Evolutionary conservation across 805 yeast species (phyloP).

Genomic region (Candida quercuum): DNA sequence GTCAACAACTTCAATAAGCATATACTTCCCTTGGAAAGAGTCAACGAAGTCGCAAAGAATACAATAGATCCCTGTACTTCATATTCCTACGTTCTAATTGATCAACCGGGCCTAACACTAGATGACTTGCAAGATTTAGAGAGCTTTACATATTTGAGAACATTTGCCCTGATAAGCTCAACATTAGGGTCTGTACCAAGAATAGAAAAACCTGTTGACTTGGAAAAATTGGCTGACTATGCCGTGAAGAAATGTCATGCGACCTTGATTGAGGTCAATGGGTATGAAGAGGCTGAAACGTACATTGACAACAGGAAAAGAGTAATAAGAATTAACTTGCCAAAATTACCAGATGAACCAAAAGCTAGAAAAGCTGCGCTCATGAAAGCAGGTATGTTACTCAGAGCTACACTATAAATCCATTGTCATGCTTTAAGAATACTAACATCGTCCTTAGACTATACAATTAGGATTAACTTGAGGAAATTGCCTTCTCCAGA

Average conservation of each 20-base stretch:
- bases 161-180: conserved; percentile 50
- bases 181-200: conserved; percentile 57
- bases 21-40: conserved; percentile 23
- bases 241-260: conserved; percentile 50
- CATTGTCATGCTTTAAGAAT: not conserved
- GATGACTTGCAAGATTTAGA: conserved; percentile 40
- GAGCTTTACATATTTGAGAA: conserved; percentile 43
- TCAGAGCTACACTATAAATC: no score
- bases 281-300: conserved; percentile 42
- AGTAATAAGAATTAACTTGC: conserved; percentile 54
- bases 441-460: conserved; percentile 23
- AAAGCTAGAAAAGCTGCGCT: conserved; percentile 29
- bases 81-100: conserved; percentile 51
- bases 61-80: conserved; percentile 40
- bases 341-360: conserved; percentile 38
- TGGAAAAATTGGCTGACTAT: conserved; percentile 36
- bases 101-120: conserved; percentile 46
- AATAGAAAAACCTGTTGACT: conserved; percentile 32
- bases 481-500: conserved; percentile 73
- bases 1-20: conserved; percentile 17
- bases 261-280: conserved; percentile 33
- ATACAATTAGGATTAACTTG: conserved; percentile 44
- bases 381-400: conserved; percentile 37
- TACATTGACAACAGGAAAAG: conserved; percentile 63
- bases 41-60: conserved; percentile 25